Base-by-base conservation (phyloP, 257 asterid species). In the Voacanga thouarsii region DNA sequence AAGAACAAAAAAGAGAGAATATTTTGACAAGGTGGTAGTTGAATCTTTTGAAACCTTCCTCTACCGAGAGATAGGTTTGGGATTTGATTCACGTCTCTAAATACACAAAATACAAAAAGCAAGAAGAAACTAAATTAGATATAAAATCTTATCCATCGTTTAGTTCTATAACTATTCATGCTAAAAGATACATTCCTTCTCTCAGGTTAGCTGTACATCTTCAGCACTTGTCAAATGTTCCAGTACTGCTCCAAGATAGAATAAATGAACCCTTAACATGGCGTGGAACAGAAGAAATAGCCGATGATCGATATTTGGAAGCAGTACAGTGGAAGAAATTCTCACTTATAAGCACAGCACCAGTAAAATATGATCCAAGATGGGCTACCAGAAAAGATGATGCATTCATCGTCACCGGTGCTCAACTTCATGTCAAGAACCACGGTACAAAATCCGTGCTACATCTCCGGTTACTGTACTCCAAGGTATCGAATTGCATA, bases 321-420 rank as follows among this genome's bases (percentile, higher is more conserved):
- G 82, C 97, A 6, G 80, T 94, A 26, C 96, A 88, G 11, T 89
- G 97, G 93, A 93, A 90, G 75, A 90, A 88, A 74, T 93, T 87
- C 77, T 90, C 97, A 57, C 98, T 91, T 76, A 70, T 93, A 2
- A 93, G 94, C 87, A 90, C 96, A 0, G 89, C 94, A 30, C 91
- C 96, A 0, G 92, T 95, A 30, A 91, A 91, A 51, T 88, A 72
- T 74, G 91, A 91, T 70, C 88, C 91, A 0, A 77, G n/a, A 7
- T 93, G 97, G 94, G 51, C 75, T 16, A 82, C 82, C 1, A 77
- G 71, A 19, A 15, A 45, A 41, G 86, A 69, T 44, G 79, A 81
- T 4, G 90, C 89, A 15, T 94, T 84, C 86, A 89, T 95, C 1
- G 97, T 93, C 75, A 91, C 98, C 2, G 99, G 99, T 4, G 96